Evolutionary conservation across 257 asterid genomes (phyloP), one percentile per base, ranked within the genome.

Genomic region (Solanum chmielewskii): DNA sequence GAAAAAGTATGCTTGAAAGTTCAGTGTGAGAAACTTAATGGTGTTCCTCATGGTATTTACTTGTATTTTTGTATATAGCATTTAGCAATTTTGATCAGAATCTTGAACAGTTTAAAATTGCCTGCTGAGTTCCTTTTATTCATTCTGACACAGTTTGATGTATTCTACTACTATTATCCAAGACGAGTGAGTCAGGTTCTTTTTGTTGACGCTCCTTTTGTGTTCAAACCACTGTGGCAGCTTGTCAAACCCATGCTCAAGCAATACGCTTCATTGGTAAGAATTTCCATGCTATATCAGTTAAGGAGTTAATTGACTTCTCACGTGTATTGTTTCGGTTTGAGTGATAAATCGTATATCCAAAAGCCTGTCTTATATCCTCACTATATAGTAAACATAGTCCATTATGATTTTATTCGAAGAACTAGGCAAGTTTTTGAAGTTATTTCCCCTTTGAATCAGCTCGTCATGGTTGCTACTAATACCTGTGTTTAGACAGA

Each of bases 161-260:
- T 94, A 3, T 97, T 95, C 93, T 94, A 97, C 92, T 90, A 86
- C 91, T 94, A 97, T 92, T 95, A 97, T 86, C 99, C 99, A 16
- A 91, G 88, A 90, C 93, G 98, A 85, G 66, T 97, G 92, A 88
- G 98, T 37, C 90, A 94, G 90, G 98, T 95, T 82, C 93, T 95
- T 37, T 94, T 97, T 23, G 96, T 97, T 62, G 99, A 97, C 23
- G 97, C 98, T 60, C 99, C 99, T 12, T 97, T 95, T 85, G 84
- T 97, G 84, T 97, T 97, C 93, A 91, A 95, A 90, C 98, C 99
- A 31, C 37, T 97, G 84, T 97, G 99, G 99, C 94, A 90, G 94
- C 91, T 97, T 11, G 88, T 90, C 80, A 95, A 97, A 93, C 98
- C 99, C 68, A 78, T 94, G 89, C 62, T 94, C 6, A 94, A 93